These are phyloP conservation scores for Galium porrigens DNA, from an alignment of 305 asterid genomes.

Conservation along the genomic window DNA sequence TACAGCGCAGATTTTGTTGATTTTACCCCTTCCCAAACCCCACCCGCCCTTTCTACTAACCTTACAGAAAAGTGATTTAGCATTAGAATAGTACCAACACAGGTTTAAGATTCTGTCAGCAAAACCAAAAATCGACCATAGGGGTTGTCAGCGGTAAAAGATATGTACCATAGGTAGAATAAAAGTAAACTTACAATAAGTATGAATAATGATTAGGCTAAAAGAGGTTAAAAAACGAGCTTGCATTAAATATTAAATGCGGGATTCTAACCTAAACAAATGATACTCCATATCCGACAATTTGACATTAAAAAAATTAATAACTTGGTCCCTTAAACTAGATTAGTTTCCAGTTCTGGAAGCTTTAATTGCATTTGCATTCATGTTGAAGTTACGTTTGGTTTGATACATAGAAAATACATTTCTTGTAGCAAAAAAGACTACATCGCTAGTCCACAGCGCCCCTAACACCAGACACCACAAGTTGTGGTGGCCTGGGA, in stretches of 20 bases:
- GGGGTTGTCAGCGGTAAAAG: neutral
- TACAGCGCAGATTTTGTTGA: neutral
- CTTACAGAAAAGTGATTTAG: neutral
- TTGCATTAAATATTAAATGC: neutral
- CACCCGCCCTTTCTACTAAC: neutral
- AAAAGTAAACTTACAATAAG: neutral
- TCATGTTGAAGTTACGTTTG: neutral
- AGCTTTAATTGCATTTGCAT: neutral
- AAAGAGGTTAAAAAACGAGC: neutral
- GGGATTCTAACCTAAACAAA: neutral
- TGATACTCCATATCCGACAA: neutral
- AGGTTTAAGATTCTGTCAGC: neutral
- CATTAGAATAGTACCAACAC: neutral
- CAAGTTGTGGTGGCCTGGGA: neutral
- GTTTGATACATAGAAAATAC: neutral
- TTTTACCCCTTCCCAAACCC: neutral
- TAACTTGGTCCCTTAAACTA: neutral
- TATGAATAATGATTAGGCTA: neutral
- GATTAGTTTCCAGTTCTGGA: neutral
- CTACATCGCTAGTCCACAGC: neutral
- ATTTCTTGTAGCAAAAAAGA: neutral
- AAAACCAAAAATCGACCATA: neutral
- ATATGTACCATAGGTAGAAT: neutral
- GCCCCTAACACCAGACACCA: neutral
- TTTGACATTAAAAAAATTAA: neutral